Conservation (phyloP, 371 early-diverging fungal species). For the Catenaria anguillulae region DNA sequence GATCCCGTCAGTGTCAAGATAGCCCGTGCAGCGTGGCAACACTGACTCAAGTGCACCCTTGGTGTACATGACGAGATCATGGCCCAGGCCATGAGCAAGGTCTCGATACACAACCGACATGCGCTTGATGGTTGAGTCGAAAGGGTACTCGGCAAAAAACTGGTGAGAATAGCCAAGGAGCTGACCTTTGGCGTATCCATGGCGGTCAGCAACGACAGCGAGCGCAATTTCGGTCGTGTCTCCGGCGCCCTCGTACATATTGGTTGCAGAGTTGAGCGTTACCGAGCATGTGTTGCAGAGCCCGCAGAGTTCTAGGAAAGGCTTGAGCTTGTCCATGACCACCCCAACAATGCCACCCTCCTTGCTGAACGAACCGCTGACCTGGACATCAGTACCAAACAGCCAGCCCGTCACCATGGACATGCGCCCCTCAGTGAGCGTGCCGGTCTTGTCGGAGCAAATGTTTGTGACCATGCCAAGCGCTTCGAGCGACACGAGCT, state of each 20-base stretch:
- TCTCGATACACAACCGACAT: constrained; percentile 60
- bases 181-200: not conserved
- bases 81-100: constrained; percentile 9
- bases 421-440: constrained; percentile 87
- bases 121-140: constrained; percentile 73
- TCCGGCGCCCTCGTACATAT: constrained; percentile 7
- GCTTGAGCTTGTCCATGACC: not conserved
- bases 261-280: not conserved
- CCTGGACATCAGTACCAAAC: not conserved
- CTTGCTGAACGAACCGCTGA: not conserved
- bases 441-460: constrained; percentile 71
- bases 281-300: constrained; percentile 11
- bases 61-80: constrained; percentile 41
- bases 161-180: no score
- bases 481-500: constrained; percentile 10
- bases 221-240: constrained; percentile 16
- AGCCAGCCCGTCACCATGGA: not conserved
- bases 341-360: not conserved
- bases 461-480: constrained; percentile 14
- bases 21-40: constrained; percentile 19
- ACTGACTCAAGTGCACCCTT: constrained; percentile 88
- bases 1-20: constrained; percentile 10
- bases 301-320: not conserved
- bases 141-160: constrained; percentile 41
- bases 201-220: constrained; percentile 3